These are phyloP conservation scores for Ceratobasidium sp. DNA, from an alignment of 1,284 basidiomycete genomes.

Conservation along the genomic window DNA sequence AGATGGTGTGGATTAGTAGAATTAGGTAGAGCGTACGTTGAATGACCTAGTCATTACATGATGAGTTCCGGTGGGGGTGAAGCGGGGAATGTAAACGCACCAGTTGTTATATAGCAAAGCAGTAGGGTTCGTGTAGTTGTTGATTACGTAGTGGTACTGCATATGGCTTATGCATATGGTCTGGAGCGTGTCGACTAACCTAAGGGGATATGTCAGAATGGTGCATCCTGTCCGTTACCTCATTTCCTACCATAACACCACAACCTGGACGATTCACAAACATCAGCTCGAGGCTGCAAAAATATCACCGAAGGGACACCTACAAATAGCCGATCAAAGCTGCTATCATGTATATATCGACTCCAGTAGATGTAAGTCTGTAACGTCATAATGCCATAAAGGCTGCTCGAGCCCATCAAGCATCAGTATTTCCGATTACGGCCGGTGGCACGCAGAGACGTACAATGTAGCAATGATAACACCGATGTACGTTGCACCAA, in stretches of 20 bases:
- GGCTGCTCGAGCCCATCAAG: slow-evolving; percentile 4
- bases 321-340: slow-evolving; percentile 28
- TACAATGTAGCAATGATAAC: slow-evolving; percentile 34
- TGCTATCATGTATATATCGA: slow-evolving; percentile 20
- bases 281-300: not conserved
- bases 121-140: slow-evolving; percentile 53
- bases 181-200: slow-evolving; percentile 29
- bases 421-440: too few relatives aligned
- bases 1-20: not conserved
- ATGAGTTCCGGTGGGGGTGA: not conserved
- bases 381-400: slow-evolving; percentile 37
- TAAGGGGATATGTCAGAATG: not conserved
- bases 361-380: slow-evolving; percentile 42
- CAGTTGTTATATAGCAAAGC: slow-evolving; percentile 54
- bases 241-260: slow-evolving; percentile 25
- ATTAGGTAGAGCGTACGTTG: slow-evolving; percentile 51
- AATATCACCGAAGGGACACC: not conserved
- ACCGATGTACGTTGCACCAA: slow-evolving; percentile 41
- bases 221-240: not conserved
- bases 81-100: slow-evolving; percentile 47
- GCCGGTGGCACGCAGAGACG: slow-evolving; percentile 13
- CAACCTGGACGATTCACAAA: not conserved
- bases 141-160: slow-evolving; percentile 52
- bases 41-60: slow-evolving; percentile 51
- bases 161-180: slow-evolving; percentile 24